Percentiles rank a stretch among this genome's conserved stretches.
Conservation (phyloP, 1,139 yeast genomes). For the Yamadazyma songkhlaensis region DNA sequence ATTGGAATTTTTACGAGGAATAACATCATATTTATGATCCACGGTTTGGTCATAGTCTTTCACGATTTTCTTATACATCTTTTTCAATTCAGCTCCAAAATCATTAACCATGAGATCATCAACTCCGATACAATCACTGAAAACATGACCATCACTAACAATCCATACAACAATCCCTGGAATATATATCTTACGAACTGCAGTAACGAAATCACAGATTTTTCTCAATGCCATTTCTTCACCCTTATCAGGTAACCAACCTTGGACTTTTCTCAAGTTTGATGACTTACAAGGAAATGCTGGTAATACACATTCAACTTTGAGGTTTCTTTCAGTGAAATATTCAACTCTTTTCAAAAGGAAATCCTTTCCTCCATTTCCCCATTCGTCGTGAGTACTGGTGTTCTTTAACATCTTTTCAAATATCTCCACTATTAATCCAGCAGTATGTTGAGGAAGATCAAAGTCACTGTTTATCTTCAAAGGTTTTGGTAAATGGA, state of each 20-base stretch:
- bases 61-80: conserved; percentile 32
- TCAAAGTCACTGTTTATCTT: not conserved
- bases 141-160: conserved; percentile 66
- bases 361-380: conserved; percentile 37
- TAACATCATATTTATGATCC: not conserved
- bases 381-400: conserved; percentile 49
- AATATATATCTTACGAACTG: conserved; percentile 40
- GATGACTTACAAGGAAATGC: conserved; percentile 67
- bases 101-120: conserved; percentile 52
- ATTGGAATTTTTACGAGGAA: not conserved
- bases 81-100: conserved; percentile 44
- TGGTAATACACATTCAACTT: conserved; percentile 57
- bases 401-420: conserved; percentile 47
- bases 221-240: conserved; percentile 37
- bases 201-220: conserved; percentile 28
- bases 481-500: not conserved
- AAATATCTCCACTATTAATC: conserved; percentile 28
- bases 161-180: conserved; percentile 57
- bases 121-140: conserved; percentile 56
- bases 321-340: conserved; percentile 45
- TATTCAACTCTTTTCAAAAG: conserved; percentile 42
- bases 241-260: conserved; percentile 48
- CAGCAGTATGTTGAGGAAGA: conserved; percentile 13
- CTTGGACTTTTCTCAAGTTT: conserved; percentile 51
- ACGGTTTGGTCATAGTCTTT: not conserved